Base-by-base conservation (phyloP, 306 rosid genomes). In the Castanopsis chinensis region DNA sequence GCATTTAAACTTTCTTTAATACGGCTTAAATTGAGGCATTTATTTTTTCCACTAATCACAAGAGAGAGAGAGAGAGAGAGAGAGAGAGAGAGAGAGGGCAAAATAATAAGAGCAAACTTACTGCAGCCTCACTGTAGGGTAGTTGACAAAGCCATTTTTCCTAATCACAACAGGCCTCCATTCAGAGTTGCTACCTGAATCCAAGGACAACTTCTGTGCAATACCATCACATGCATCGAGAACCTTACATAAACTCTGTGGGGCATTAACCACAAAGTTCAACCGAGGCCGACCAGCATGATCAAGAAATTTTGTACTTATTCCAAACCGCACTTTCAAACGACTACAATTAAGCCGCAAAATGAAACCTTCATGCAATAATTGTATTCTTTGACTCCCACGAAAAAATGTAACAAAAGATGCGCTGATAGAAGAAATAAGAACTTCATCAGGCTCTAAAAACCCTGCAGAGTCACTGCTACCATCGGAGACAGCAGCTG, bases 321-420 rank as follows among this genome's bases (percentile, higher is more conserved):
- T 81, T 84, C 98, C 99, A 80, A 96, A 96, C 78, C 96, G 89
- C 69, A 96, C 93, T 90, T 86, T 96, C 89, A 93, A 68, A 84
- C 57, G 74, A 74, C 65, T n/a, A 85, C 90, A 88, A 53, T 32
- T 77, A 79, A 96, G 93, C 83, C 88, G 96, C 83, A 96, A 89
- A 69, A 79, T 79, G 68, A 52, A 81, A 37, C 92, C 93, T 45
- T 84, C 74, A 80, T 96, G 97, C 85, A 73, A 78, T 76, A 96
- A 78, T 75, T 87, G 89, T 77, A 96, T 88, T 84, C 86, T 96
- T 72, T 79, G 92, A 90, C 82, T 82, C 59, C 99, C 97, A 41
- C 30, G 79, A 68, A 67, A 79, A 20, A 69, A 71, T 21, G 89
- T 89, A 87, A 85, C 87, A 68, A 85, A 82, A 55, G 89, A 85